Evolutionary conservation across 2,329 filamentous ascomycete species (phyloP), one percentile per base, ranked within the genome.

Genomic region (Cordyceps farinosa): DNA sequence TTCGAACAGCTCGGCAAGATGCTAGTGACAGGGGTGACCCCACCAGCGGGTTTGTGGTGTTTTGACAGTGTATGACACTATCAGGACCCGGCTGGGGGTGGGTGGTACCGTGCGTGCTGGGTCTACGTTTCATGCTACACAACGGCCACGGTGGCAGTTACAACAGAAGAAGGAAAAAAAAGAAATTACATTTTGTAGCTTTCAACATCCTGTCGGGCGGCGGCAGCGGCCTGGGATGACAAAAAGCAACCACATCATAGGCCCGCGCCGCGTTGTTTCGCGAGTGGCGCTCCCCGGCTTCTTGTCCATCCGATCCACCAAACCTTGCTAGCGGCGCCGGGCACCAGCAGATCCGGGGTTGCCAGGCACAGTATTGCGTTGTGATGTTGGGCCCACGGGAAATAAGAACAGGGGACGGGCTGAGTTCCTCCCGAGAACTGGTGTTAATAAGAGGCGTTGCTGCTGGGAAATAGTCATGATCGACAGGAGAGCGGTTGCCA

Each of bases 261-360:
- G 32, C 3, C 29, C 10, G 29, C 29, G 22, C 55, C 42, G 42
- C 30, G 29, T 22, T 51, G 27, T 60, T 34, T 60, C 47, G 47
- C 47, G 22, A 22, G 36, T 29, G 15, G 47, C 57, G 57, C 44
- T 29, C 54, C 22, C 47, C 56, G 57, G 57, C 57, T n/a, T 32
- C 34, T 32, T 42, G 47, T 10, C 57, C 36, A 50, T 60, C 57
- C 57, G 47, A 42, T 51, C 47, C 47, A 60, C 57, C 47, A 52
- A 22, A 32, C 47, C 47, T 17, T 27, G 57, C 27, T 32, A 52
- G 57, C 29, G 36, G 34, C 36, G 7, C 27, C 44, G n/a, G 54
- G 54, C 54, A 45, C 15, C 57, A 51, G 45, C 27, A 60, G 36
- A 60, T 56, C 54, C 57, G 47, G 30, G 27, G 29, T 6, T 11